A percentile compares a stretch with the other conserved stretches of the same genome.
phyloP scores from a whole-genome alignment of 2,329 filamentous ascomycete species.

The Rutstroemia sydowiana region DNA sequence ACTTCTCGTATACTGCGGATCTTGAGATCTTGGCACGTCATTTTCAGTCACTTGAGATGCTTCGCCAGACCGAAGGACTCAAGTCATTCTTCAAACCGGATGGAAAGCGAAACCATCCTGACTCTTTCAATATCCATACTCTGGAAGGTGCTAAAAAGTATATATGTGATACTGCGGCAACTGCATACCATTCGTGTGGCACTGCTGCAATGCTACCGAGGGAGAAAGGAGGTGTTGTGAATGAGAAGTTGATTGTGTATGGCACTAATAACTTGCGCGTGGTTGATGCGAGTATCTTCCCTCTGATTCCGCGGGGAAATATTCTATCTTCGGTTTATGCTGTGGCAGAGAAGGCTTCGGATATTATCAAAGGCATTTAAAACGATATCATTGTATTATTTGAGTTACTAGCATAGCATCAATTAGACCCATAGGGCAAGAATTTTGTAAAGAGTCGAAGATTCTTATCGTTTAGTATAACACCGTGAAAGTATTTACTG shows the following conservation, averaged over 20 bases:
- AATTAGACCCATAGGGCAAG: too few relatives aligned
- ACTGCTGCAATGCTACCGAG: conserved; percentile 2
- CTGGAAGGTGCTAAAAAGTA: conserved; percentile 3
- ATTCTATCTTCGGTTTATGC: background rate
- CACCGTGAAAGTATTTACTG: too few relatives aligned
- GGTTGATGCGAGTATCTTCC: conserved; percentile 12
- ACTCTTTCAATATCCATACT: background rate
- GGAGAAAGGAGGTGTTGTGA: conserved; percentile 13
- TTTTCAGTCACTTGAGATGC: background rate
- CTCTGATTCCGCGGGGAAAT: background rate
- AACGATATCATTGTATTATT: too few relatives aligned
- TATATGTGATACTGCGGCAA: background rate
- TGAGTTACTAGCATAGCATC: too few relatives aligned
- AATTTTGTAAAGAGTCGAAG: too few relatives aligned
- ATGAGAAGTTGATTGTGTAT: conserved; percentile 13
- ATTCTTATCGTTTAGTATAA: too few relatives aligned
- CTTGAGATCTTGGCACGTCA: conserved; percentile 2
- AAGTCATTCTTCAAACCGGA: background rate
- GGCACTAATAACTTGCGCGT: conserved; percentile 10
- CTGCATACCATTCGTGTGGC: background rate
- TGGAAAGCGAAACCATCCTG: background rate
- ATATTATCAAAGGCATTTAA: background rate
- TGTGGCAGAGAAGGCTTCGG: background rate
- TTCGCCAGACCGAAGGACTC: background rate
- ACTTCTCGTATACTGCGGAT: conserved; percentile 2